These are phyloP conservation scores for Ophiocordyceps camponoti-floridani DNA, from an alignment of 2,329 filamentous ascomycete species.

Conservation along the genomic window DNA sequence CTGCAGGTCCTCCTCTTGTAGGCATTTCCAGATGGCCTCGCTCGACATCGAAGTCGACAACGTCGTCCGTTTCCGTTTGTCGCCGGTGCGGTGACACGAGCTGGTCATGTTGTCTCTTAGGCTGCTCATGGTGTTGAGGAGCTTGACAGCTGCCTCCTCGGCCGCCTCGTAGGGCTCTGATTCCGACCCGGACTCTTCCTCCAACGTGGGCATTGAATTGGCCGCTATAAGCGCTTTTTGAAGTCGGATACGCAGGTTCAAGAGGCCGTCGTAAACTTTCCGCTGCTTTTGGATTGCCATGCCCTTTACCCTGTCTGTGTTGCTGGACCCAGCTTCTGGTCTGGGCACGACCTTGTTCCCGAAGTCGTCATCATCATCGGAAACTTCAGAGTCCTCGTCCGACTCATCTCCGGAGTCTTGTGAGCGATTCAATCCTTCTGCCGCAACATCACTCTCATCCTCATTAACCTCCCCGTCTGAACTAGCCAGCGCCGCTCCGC, in stretches of 20 bases:
- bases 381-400: conserved; percentile 17
- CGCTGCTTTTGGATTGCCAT: conserved; percentile 73
- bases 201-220: conserved; percentile 47
- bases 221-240: conserved; percentile 77
- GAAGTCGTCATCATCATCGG: conserved; percentile 10
- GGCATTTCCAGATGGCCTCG: conserved; percentile 53
- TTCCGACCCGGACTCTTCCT: conserved; percentile 18
- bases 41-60: conserved; percentile 38
- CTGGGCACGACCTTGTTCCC: conserved; percentile 10
- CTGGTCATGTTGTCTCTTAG: conserved; percentile 43
- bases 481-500: conserved; percentile 6
- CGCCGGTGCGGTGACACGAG: conserved; percentile 24
- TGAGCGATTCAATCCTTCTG: conserved; percentile 15
- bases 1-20: conserved; percentile 45
- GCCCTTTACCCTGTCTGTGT: conserved; percentile 44
- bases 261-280: conserved; percentile 67
- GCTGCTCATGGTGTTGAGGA: conserved; percentile 66
- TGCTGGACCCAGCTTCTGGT: conserved; percentile 15
- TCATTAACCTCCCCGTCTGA: conserved; percentile 15
- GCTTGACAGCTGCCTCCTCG: conserved; percentile 66
- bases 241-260: conserved; percentile 80
- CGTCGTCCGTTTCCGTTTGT: conserved; percentile 40
- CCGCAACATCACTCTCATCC: conserved; percentile 15
- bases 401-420: conserved; percentile 16
- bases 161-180: conserved; percentile 51